Evolutionary conservation across 768 basidiomycete species (phyloP).

Genomic region (Thelephora aurantiotincta): DNA sequence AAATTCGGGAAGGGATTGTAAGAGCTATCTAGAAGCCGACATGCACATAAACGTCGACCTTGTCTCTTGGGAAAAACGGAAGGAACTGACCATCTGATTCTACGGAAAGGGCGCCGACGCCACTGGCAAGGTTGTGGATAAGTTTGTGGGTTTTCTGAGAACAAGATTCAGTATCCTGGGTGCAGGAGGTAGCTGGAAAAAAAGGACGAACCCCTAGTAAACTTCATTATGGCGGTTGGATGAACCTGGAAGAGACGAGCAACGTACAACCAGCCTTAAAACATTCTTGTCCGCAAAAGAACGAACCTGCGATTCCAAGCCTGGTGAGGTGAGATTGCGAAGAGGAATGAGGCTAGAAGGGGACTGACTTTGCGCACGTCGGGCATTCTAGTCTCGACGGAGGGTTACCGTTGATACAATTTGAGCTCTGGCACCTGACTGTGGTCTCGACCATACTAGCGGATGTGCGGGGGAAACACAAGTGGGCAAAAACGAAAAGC

Average conservation of each 20-base stretch:
- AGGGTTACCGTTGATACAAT: conserved; percentile 71
- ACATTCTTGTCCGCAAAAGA: conserved; percentile 92
- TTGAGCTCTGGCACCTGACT: conserved; percentile 50
- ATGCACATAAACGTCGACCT: not conserved
- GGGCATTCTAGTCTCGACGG: conserved; percentile 85
- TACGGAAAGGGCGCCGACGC: conserved; percentile 13
- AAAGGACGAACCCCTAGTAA: conserved; percentile 14
- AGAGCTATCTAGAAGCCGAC: conserved; percentile 39
- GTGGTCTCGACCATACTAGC: conserved; percentile 23
- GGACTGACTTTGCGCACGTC: conserved; percentile 75
- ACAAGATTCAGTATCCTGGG: not conserved
- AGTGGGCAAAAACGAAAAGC: not conserved
- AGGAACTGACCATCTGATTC: conserved; percentile 9
- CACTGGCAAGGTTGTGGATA: conserved; percentile 48
- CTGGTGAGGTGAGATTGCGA: conserved; percentile 23
- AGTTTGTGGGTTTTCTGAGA: conserved; percentile 71
- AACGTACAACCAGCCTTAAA: conserved; percentile 88
- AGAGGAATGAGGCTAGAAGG: conserved; percentile 2
- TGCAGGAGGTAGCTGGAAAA: not conserved
- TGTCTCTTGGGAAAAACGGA: not conserved
- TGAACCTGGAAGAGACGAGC: not conserved
- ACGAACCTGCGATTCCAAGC: conserved; percentile 69
- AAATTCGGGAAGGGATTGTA: conserved; percentile 72
- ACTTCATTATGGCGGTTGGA: not conserved
- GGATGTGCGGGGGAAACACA: not conserved